Evolutionary conservation across 306 rosid species (phyloP).

Genomic region (Rosa lucieae): DNA sequence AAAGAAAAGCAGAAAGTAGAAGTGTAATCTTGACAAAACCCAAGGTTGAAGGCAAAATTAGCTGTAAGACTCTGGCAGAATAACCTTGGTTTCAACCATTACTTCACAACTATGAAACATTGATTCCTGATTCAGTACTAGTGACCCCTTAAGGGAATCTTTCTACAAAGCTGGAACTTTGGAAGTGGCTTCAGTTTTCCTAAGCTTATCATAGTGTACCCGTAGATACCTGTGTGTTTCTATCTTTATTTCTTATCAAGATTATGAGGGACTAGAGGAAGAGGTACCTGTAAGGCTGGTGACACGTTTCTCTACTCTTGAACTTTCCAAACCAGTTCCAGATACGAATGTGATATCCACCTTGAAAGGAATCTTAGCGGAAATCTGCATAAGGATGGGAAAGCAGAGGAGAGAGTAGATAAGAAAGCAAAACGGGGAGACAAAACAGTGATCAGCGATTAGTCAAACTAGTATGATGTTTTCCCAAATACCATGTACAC

Average conservation of each 20-base stretch:
- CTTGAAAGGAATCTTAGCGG: constrained; percentile 74
- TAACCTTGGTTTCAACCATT: background rate
- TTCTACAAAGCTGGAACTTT: background rate
- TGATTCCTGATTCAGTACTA: constrained; percentile 3
- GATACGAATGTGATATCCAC: constrained; percentile 73
- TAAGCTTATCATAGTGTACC: background rate
- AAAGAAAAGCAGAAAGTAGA: background rate
- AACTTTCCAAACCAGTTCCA: constrained; percentile 53
- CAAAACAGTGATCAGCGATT: background rate
- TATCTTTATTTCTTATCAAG: background rate
- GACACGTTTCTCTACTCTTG: constrained; percentile 66
- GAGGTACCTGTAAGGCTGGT: constrained; percentile 70
- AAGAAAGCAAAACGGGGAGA: constrained; percentile 15
- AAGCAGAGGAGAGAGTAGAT: constrained; percentile 9
- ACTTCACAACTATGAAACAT: background rate
- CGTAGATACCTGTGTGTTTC: background rate
- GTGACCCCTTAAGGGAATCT: background rate
- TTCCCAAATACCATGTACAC: background rate
- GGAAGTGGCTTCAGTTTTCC: background rate
- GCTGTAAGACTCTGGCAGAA: background rate
- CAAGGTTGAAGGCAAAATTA: background rate
- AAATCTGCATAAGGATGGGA: constrained; percentile 50
- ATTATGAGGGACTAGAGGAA: constrained; percentile 7
- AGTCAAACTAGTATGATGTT: constrained; percentile 3
- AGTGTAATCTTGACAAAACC: background rate